Evolutionary conservation across 2,329 filamentous ascomycete species (phyloP).

Genomic region (Zelopaecilomyces penicillatus): DNA sequence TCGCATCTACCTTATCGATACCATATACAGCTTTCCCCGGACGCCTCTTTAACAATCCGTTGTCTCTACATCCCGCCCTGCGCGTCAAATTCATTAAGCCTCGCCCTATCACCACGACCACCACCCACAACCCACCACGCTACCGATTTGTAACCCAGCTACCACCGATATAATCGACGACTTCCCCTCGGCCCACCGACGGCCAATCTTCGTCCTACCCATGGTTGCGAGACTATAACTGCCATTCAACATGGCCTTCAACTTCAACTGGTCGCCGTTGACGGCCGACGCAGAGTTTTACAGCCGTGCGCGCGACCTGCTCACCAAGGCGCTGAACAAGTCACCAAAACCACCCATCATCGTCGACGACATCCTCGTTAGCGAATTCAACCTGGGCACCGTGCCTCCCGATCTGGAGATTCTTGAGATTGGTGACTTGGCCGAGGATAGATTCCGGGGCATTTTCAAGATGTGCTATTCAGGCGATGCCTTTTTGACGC

Average conservation of each 20-base stretch:
- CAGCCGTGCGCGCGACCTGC: conserved; percentile 81
- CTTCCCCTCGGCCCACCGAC: conserved; percentile 5
- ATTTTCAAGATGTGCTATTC: conserved; percentile 99
- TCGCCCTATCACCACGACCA: too few species aligned
- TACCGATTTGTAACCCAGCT: too few species aligned
- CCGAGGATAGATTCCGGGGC: conserved; percentile 91
- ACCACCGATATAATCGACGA: too few species aligned
- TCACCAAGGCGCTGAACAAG: conserved; percentile 94
- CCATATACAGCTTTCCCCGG: too few species aligned
- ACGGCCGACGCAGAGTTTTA: conserved; percentile 91
- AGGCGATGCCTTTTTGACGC: conserved; percentile 87
- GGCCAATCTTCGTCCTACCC: conserved; percentile 15
- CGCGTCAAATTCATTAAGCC: too few species aligned
- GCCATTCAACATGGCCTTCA: conserved; percentile 85
- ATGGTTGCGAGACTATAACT: conserved; percentile 27
- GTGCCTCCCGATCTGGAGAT: conserved; percentile 95
- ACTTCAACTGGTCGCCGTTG: conserved; percentile 99
- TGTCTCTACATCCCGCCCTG: too few species aligned
- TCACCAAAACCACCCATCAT: conserved; percentile 97
- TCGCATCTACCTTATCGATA: too few species aligned
- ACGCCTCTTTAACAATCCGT: too few species aligned
- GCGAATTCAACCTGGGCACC: conserved; percentile 91
- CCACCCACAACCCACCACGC: too few species aligned
- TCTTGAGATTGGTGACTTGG: conserved; percentile 92
- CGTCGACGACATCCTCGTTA: conserved; percentile 97